Conservation (phyloP, 129 eudicot genomes). For the Artemisia tridentata region DNA sequence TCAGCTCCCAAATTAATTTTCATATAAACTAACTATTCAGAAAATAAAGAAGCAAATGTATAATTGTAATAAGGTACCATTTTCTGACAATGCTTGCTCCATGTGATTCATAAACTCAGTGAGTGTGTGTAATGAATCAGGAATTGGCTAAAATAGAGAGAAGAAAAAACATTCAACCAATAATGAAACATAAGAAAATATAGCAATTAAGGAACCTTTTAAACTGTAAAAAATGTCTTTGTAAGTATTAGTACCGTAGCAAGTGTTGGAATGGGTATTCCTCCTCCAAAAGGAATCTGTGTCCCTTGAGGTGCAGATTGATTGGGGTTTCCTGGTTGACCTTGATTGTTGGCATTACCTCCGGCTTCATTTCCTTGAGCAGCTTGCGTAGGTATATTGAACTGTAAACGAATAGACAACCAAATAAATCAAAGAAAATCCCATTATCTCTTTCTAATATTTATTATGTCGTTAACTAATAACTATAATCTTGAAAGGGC, state of each 20-base stretch:
- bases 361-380: constrained; percentile 60
- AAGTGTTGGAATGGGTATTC: constrained; percentile 70
- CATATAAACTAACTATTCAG: background rate
- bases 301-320: constrained; percentile 59
- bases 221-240: background rate
- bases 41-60: background rate
- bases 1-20: background rate
- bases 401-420: constrained; percentile 22
- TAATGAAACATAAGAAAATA: background rate
- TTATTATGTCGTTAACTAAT: background rate
- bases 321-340: constrained; percentile 53
- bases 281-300: constrained; percentile 63
- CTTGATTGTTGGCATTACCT: constrained; percentile 44
- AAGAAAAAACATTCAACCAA: constrained; percentile 15
- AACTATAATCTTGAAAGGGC: no score
- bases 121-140: constrained; percentile 81
- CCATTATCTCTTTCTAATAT: background rate
- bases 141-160: constrained; percentile 67
- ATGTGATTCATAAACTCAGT: constrained; percentile 77
- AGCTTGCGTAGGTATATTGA: constrained; percentile 37
- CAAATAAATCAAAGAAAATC: background rate
- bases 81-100: constrained; percentile 69
- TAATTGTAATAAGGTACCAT: constrained; percentile 39
- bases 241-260: constrained; percentile 45
- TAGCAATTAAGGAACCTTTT: constrained; percentile 1